These are phyloP conservation scores for Nothophaeocryptopus gaeumannii DNA, from an alignment of 2,329 filamentous ascomycete species.

Conservation along the genomic window DNA sequence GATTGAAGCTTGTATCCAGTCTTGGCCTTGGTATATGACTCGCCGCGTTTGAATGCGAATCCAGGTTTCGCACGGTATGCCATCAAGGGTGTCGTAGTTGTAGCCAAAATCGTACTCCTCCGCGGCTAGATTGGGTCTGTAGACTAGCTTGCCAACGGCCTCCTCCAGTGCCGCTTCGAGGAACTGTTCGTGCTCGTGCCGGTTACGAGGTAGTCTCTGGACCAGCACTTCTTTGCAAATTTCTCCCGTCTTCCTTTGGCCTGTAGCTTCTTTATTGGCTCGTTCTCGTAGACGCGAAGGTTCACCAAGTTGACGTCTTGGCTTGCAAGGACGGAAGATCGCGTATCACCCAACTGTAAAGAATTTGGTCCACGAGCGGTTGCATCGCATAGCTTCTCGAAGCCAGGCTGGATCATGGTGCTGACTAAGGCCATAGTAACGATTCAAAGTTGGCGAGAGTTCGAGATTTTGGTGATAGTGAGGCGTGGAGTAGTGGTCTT, in stretches of 20 bases:
- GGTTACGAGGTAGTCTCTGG: conserved; percentile 11
- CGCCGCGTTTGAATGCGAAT: conserved; percentile 11
- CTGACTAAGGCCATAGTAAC: neutral
- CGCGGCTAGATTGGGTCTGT: conserved; percentile 10
- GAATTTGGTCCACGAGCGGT: neutral
- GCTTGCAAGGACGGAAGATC: too few relatives aligned
- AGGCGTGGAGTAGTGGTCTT: too few relatives aligned
- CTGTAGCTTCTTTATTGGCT: too few relatives aligned
- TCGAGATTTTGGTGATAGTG: too few relatives aligned
- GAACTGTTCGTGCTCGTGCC: conserved; percentile 13
- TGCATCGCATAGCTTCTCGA: neutral
- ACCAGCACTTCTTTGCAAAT: neutral
- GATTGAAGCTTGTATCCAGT: conserved; percentile 16
- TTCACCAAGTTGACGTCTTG: too few relatives aligned
- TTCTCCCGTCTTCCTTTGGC: too few relatives aligned
- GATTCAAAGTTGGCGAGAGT: too few relatives aligned
- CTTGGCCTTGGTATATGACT: conserved; percentile 8
- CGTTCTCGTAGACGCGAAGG: too few relatives aligned
- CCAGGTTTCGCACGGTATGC: conserved; percentile 3
- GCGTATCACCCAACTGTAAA: too few relatives aligned
- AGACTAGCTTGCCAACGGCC: conserved; percentile 18
- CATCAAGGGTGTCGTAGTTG: conserved; percentile 14
- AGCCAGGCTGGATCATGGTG: neutral
- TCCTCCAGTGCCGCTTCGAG: conserved; percentile 17
- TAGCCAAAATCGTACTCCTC: conserved; percentile 20